Evolutionary conservation across 192 early-diverging fungal genomes (phyloP), one percentile per base, ranked within the genome.

Genomic region (Coemansia sp.): DNA sequence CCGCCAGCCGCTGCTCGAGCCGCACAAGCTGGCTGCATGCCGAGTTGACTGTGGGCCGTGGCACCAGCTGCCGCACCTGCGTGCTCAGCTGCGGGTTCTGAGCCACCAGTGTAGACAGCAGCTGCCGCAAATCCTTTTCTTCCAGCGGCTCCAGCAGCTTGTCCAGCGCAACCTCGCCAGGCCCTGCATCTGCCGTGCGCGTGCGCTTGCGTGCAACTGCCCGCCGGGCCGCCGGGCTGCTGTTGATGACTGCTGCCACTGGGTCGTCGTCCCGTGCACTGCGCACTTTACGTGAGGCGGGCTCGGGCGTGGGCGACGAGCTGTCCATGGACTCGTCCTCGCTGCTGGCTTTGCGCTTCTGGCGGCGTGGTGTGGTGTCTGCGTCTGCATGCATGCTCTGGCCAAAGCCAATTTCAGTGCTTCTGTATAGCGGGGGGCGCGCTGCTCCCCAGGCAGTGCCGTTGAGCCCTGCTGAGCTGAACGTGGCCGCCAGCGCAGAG

Each of bases 11-110:
- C 58, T 86, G 86, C 57, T 93, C 84, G 15, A 90, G 76, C 6
- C 80, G 77, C 52, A 60, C 65, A 15, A 98, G 81, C 23, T 86
- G 79, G 33, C 70, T 63, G 40, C 81, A 72, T 0, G 86, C 90
- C 14, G 91, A 90, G 26, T 74, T 73, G 35, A 97, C 81, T 19
- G 94, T 92, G 30, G 96, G 96, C 45, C 83, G 83, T 16, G 94
- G 93, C 30, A 96, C 80, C 40, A 91, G 82, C 14, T 83, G 67
- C 50, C 85, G 81, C 19, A 95, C 80, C 53, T 87, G 80, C 8
- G 78, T 54, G 40, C 86, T 82, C 31, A 94, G 81, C 4, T 72
- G 64, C 5, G 92, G 91, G 76, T 96, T 82, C 19, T 82, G 73
- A 21, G 82, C 80, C 15, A 94, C 73, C 16, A 98, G 78, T 31